Percentiles rank a stretch among this genome's conserved stretches.
Evolutionary conservation across 495 filamentous ascomycete genomes (phyloP).

Genomic region (Penicillium bovifimosum): DNA sequence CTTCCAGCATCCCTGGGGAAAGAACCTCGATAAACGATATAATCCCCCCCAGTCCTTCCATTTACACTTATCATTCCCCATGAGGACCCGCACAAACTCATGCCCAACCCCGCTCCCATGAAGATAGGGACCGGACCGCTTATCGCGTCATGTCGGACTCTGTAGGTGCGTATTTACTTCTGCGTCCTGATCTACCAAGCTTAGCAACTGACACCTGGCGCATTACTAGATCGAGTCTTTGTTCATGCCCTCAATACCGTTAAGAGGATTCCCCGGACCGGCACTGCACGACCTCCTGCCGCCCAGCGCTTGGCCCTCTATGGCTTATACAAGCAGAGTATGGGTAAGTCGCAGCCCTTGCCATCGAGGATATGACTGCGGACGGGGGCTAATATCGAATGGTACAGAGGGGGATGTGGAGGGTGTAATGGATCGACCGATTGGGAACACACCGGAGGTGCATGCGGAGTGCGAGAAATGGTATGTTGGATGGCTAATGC

Average conservation of each 20-base stretch:
- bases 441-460: constrained; percentile 48
- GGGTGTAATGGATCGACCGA: constrained; percentile 81
- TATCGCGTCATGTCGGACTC: constrained; percentile 49
- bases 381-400: constrained; percentile 1
- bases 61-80: constrained; percentile 12
- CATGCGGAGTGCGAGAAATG: constrained; percentile 57
- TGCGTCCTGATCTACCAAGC: neutral
- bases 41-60: neutral
- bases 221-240: constrained; percentile 79
- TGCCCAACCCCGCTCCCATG: constrained; percentile 34
- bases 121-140: constrained; percentile 27
- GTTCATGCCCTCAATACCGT: constrained; percentile 98
- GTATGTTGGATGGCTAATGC: too few species aligned
- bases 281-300: constrained; percentile 79
- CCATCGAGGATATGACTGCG: neutral
- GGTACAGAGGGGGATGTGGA: constrained; percentile 86
- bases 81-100: constrained; percentile 23
- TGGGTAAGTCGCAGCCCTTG: constrained; percentile 48
- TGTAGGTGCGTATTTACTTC: constrained; percentile 40
- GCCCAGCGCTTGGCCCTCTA: constrained; percentile 84
- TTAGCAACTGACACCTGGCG: neutral
- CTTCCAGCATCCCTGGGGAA: neutral
- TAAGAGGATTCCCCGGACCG: constrained; percentile 92
- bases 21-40: neutral
- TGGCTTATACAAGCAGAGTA: constrained; percentile 97